These are phyloP conservation scores for Ceratocystis smalleyi DNA, from an alignment of 2,329 filamentous ascomycete genomes.

Conservation along the genomic window DNA sequence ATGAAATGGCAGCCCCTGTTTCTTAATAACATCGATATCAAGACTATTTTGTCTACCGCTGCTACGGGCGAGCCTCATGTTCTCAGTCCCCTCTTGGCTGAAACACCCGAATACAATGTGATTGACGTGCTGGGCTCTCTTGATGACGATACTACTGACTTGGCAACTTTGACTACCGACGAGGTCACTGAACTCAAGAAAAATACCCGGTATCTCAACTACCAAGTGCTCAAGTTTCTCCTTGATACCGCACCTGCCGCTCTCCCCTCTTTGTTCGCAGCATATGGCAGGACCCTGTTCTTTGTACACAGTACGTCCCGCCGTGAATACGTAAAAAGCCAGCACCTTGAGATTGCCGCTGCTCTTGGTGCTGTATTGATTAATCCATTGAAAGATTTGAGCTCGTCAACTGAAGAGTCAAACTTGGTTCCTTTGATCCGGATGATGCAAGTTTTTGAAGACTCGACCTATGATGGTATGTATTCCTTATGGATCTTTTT, in stretches of 20 bases:
- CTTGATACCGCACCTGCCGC: constrained; percentile 64
- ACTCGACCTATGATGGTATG: constrained; percentile 59
- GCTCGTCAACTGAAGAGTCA: constrained; percentile 28
- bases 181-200: constrained; percentile 3
- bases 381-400: constrained; percentile 25
- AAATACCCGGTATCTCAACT: constrained; percentile 48
- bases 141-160: constrained; percentile 21
- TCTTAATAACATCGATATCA: constrained; percentile 16
- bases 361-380: constrained; percentile 58
- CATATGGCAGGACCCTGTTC: constrained; percentile 66
- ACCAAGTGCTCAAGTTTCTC: constrained; percentile 57
- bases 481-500: constrained; percentile 24
- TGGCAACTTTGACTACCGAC: background rate
- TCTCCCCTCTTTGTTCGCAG: constrained; percentile 74
- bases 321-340: constrained; percentile 42
- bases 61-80: constrained; percentile 3
- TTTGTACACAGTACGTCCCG: constrained; percentile 45
- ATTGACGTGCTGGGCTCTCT: constrained; percentile 18
- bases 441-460: constrained; percentile 60
- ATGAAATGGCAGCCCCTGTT: constrained; percentile 40
- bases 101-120: constrained; percentile 13
- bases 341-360: constrained; percentile 41
- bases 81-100: constrained; percentile 2
- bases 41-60: constrained; percentile 5
- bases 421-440: constrained; percentile 72